Evolutionary conservation across 306 rosid species (phyloP).

Genomic region (Rubus idaeus): DNA sequence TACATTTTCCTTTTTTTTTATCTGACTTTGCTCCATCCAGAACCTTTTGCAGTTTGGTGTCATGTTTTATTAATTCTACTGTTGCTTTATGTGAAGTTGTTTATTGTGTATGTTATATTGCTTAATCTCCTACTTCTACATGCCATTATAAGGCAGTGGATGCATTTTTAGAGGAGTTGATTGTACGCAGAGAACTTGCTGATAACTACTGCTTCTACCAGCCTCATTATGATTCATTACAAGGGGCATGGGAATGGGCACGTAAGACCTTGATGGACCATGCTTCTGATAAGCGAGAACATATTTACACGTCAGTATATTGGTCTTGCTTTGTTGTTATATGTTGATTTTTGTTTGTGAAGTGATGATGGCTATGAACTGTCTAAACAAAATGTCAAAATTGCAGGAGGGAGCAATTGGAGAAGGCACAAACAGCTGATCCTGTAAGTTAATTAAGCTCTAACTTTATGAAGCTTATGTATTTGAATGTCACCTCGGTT

Average conservation of each 20-base stretch:
- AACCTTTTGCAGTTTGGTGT: background rate
- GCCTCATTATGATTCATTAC: constrained; percentile 79
- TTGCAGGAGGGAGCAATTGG: constrained; percentile 83
- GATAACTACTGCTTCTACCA: constrained; percentile 90
- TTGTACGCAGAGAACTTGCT: constrained; percentile 87
- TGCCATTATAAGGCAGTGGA: constrained; percentile 67
- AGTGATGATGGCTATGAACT: constrained; percentile 19
- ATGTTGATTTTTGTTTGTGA: constrained; percentile 19
- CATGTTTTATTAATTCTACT: background rate
- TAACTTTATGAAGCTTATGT: constrained; percentile 8
- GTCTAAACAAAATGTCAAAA: background rate
- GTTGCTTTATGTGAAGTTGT: constrained; percentile 12
- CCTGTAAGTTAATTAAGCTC: constrained; percentile 50
- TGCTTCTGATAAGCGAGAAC: constrained; percentile 75
- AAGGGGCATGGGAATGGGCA: constrained; percentile 98
- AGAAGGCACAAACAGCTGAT: constrained; percentile 84
- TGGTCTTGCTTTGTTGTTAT: constrained; percentile 2
- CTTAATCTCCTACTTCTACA: constrained; percentile 13
- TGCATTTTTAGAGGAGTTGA: constrained; percentile 81
- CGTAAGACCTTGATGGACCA: constrained; percentile 82
- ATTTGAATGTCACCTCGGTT: constrained; percentile 5
- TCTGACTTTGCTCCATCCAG: background rate
- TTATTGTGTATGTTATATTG: constrained; percentile 9
- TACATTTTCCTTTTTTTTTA: background rate
- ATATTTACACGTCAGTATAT: constrained; percentile 63